These are phyloP conservation scores for Microdochium nivale DNA, from an alignment of 2,329 filamentous ascomycete genomes.

Conservation along the genomic window DNA sequence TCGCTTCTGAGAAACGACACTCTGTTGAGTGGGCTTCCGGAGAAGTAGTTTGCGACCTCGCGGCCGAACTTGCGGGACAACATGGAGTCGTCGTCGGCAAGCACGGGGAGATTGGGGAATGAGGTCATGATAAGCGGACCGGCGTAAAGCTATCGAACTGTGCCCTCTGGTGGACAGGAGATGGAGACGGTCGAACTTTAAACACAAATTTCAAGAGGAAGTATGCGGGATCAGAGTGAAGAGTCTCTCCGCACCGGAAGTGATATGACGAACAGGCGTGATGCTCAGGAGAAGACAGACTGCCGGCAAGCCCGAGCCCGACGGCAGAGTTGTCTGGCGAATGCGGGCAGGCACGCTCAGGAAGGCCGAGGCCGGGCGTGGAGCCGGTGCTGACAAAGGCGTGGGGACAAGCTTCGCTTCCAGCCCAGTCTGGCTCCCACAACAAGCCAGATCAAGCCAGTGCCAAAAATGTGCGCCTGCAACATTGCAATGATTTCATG, in stretches of 20 bases:
- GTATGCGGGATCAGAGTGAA: too few species aligned
- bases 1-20: conserved; percentile 70
- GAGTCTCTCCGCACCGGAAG: too few species aligned
- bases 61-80: conserved; percentile 69
- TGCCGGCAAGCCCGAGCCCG: background rate
- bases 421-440: too few species aligned
- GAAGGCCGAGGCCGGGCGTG: background rate
- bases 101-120: conserved; percentile 24
- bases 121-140: background rate
- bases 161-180: too few species aligned
- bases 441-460: too few species aligned
- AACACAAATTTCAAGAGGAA: too few species aligned
- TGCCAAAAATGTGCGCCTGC: background rate
- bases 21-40: conserved; percentile 68
- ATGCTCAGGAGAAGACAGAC: too few species aligned
- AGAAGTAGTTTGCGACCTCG: conserved; percentile 78
- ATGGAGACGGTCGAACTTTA: too few species aligned
- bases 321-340: background rate
- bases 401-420: background rate
- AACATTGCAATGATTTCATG: too few species aligned
- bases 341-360: background rate
- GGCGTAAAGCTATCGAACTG: too few species aligned
- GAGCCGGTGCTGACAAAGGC: background rate
- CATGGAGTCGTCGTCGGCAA: conserved; percentile 51
- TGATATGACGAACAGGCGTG: too few species aligned